A percentile compares a stretch with the other conserved stretches of the same genome.
Conservation (phyloP, 345 rosid genomes). For the Salix koriyanagi region DNA sequence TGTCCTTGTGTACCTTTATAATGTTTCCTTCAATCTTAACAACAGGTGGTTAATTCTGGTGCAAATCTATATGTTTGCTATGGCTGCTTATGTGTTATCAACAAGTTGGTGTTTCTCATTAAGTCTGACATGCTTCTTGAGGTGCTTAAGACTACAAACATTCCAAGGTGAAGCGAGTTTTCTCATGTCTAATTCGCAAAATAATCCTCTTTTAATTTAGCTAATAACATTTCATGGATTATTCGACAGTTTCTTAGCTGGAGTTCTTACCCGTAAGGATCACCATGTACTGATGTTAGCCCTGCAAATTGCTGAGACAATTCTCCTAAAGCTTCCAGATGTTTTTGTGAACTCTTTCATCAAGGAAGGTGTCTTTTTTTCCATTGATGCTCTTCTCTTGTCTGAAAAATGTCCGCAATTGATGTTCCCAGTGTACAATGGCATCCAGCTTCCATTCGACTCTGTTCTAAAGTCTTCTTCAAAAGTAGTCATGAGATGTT, state of each 20-base stretch:
- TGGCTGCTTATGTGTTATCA: slow-evolving; percentile 73
- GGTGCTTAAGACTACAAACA: slow-evolving; percentile 58
- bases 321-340: slow-evolving; percentile 65
- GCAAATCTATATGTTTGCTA: slow-evolving; percentile 68
- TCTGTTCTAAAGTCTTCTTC: slow-evolving; percentile 41
- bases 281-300: slow-evolving; percentile 69
- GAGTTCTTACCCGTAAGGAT: slow-evolving; percentile 78
- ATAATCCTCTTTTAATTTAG: neutral
- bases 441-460: slow-evolving; percentile 45
- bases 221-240: slow-evolving; percentile 11
- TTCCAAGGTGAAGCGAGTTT: slow-evolving; percentile 57
- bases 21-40: slow-evolving; percentile 11
- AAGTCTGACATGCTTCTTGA: slow-evolving; percentile 62
- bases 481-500: slow-evolving; percentile 58
- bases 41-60: slow-evolving; percentile 84
- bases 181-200: slow-evolving; percentile 4
- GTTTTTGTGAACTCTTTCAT: slow-evolving; percentile 59
- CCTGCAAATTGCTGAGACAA: slow-evolving; percentile 59
- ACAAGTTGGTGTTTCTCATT: slow-evolving; percentile 59
- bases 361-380: slow-evolving; percentile 82
- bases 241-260: slow-evolving; percentile 79
- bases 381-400: slow-evolving; percentile 55
- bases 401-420: slow-evolving; percentile 50
- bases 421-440: slow-evolving; percentile 39
- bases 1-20: slow-evolving; percentile 14